phyloP scores from a whole-genome alignment of 2,329 filamentous ascomycete species.

The Cercospora sp. region DNA sequence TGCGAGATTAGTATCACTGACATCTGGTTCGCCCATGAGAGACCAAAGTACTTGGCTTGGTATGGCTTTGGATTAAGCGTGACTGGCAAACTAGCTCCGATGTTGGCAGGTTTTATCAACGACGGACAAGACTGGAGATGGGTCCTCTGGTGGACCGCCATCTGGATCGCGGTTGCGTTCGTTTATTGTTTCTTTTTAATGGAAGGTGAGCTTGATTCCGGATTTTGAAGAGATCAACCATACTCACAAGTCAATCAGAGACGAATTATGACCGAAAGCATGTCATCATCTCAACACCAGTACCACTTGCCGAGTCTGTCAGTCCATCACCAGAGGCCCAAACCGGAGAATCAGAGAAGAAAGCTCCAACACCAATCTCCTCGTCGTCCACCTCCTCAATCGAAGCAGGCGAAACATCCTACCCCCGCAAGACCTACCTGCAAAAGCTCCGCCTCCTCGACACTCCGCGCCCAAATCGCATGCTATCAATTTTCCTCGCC shows the following conservation, averaged over 20 bases:
- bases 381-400: constrained; percentile 12
- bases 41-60: constrained; percentile 35
- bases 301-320: neutral
- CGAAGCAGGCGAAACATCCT: constrained; percentile 36
- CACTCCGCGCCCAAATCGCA: constrained; percentile 45
- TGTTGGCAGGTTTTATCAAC: constrained; percentile 53
- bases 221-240: neutral
- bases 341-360: constrained; percentile 6
- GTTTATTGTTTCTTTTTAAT: constrained; percentile 60
- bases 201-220: constrained; percentile 42
- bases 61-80: constrained; percentile 34
- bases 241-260: constrained; percentile 39
- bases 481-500: constrained; percentile 42
- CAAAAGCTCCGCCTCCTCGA: constrained; percentile 44
- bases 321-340: neutral
- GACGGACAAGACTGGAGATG: constrained; percentile 53
- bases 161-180: constrained; percentile 52
- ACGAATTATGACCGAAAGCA: constrained; percentile 50
- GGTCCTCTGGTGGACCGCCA: constrained; percentile 55
- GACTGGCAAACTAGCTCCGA: constrained; percentile 38
- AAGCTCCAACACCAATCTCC: neutral
- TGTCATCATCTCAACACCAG: neutral
- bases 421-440: constrained; percentile 44
- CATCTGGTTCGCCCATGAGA: constrained; percentile 35
- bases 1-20: constrained; percentile 39